These are phyloP conservation scores for Populus ilicifolia DNA, from an alignment of 345 rosid species.

Conservation along the genomic window DNA sequence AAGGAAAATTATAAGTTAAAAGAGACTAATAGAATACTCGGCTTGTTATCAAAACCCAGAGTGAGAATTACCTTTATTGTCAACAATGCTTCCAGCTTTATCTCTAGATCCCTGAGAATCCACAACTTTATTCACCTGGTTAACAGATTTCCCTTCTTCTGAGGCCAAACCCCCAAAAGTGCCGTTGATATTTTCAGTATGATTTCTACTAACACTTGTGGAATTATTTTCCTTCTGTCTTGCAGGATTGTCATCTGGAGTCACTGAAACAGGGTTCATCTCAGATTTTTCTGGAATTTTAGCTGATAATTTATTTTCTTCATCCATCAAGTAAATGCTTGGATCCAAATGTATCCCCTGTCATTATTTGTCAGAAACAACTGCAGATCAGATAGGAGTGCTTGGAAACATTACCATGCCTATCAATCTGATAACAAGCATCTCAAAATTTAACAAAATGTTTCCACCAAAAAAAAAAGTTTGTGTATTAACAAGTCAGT, in stretches of 20 bases:
- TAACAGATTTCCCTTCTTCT: slow-evolving; percentile 28
- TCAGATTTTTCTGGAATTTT: slow-evolving; percentile 39
- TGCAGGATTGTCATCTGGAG: slow-evolving; percentile 26
- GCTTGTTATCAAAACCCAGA: not conserved
- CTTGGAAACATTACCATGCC: not conserved
- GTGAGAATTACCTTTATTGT: slow-evolving; percentile 35
- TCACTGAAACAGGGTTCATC: slow-evolving; percentile 25
- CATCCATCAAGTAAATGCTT: slow-evolving; percentile 93
- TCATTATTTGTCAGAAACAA: slow-evolving; percentile 18
- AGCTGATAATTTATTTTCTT: slow-evolving; percentile 59
- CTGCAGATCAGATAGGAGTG: slow-evolving; percentile 5
- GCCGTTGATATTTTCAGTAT: slow-evolving; percentile 24
- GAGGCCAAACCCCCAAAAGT: slow-evolving; percentile 6
- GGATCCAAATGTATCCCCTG: slow-evolving; percentile 99
- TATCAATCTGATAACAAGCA: not conserved
- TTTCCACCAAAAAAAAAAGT: not conserved
- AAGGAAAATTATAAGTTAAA: not conserved
- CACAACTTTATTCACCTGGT: slow-evolving; percentile 33
- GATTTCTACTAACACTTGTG: slow-evolving; percentile 26
- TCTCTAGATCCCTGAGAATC: slow-evolving; percentile 35
- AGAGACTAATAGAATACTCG: not conserved
- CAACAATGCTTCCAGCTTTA: slow-evolving; percentile 35
- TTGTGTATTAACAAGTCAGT: not conserved
- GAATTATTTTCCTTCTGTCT: slow-evolving; percentile 30
- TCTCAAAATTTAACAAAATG: not conserved